phyloP scores from a whole-genome alignment of 2,329 filamentous ascomycete species.

The Penicillium sp. region DNA sequence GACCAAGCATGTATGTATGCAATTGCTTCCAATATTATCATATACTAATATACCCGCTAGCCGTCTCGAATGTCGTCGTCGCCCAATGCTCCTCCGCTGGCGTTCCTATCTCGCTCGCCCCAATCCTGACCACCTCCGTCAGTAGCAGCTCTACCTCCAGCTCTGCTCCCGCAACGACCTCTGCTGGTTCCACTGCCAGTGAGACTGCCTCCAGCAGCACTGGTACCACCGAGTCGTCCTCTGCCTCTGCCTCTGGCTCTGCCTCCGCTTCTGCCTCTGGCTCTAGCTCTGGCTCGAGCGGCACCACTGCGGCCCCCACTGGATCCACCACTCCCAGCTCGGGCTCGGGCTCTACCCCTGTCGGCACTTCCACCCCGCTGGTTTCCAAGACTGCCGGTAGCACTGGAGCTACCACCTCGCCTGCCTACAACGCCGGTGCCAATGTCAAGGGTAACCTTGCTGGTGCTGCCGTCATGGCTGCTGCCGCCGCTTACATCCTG shows the following conservation, averaged over 20 bases:
- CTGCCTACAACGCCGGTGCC: conserved; percentile 28
- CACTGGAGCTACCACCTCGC: conserved; percentile 15
- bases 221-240: background rate
- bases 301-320: background rate
- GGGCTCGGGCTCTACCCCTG: conserved; percentile 8
- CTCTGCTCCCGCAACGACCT: conserved; percentile 1
- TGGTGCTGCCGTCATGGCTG: conserved; percentile 26
- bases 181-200: background rate
- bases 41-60: conserved; percentile 15
- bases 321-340: background rate
- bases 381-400: conserved; percentile 12
- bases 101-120: conserved; percentile 38
- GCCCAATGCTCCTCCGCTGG: conserved; percentile 36
- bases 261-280: background rate
- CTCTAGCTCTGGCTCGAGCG: background rate
- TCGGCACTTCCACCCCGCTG: conserved; percentile 20
- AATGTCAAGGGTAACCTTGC: conserved; percentile 27
- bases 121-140: conserved; percentile 22
- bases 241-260: background rate
- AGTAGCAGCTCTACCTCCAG: background rate
- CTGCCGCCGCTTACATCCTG: conserved; percentile 27
- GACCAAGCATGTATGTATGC: conserved; percentile 40
- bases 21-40: background rate
- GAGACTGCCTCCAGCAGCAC: background rate
- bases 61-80: conserved; percentile 38